Evolutionary conservation across 108 stramenopile genomes (phyloP), one percentile per base, ranked within the genome.

Genomic region (Pseudonitzschia pungens): DNA sequence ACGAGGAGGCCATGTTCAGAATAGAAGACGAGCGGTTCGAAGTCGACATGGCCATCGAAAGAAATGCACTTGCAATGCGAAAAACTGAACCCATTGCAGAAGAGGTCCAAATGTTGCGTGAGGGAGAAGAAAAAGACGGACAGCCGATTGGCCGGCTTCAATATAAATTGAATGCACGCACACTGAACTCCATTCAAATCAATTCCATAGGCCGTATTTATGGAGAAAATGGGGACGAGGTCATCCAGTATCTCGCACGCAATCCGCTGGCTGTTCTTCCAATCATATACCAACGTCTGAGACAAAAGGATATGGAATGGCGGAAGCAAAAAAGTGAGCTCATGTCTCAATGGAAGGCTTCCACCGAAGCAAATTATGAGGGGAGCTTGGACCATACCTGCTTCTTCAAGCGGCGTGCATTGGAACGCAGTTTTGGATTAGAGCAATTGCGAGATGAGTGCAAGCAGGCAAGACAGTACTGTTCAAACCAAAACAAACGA

Each of bases 1-100:
- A 93, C 78, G 92, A 96, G 75, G 92, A 91, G 68, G 82, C 84
- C 15, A 75, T 94, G 87, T 86, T 84, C 54, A 75, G 77, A 59
- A 84, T 93, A 22, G 94, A 93, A 69, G 94, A 96, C 48, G 92
- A 96, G 80, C 81, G 92, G 57, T 97, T 87, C 77, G 99, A 99
- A 83, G 89, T 99, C 31, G 99, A 99, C 77, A 98, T 98, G 95
- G 96, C 97, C 33, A 97, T 99, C 56, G 99, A 98, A 70, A 81
- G 93, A 0, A 98, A 97, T 75, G 69, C 81, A 14, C 68, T 79
- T 48, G 92, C 97, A n/a, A 90, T 98, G 81, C 80, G 86, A 2
- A 78, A 89, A 20, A 87, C 99, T 36, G 96, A 97, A 68, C 97
- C 97, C 0, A 83, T 98, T 31, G 96, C 91, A 2, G 90, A 97